phyloP scores from a whole-genome alignment of 257 asterid species.

The Misopates orontium region DNA sequence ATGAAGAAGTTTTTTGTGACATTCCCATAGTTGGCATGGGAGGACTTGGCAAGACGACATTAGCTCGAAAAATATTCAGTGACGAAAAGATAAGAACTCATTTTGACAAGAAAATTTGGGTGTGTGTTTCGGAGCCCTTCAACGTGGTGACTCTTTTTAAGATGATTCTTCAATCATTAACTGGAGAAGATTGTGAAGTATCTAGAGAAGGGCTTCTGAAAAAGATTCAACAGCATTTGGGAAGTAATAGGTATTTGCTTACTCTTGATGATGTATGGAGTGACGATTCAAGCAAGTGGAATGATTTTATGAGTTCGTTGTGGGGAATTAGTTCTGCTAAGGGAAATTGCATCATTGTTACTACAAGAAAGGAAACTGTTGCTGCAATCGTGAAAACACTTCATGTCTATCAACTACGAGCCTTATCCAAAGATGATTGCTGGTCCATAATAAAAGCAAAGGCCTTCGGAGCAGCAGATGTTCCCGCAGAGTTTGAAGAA shows the following conservation, averaged over 20 bases:
- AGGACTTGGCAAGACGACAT: conserved; percentile 1
- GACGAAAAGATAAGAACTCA: neutral
- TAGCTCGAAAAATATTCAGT: neutral
- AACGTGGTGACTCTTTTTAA: conserved; percentile 3
- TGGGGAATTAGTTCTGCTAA: neutral
- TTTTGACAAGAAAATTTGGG: neutral
- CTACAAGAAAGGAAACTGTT: conserved; percentile 13
- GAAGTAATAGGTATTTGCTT: conserved; percentile 13
- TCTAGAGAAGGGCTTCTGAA: conserved; percentile 11
- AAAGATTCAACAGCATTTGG: conserved; percentile 7
- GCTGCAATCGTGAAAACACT: conserved; percentile 23
- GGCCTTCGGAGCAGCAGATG: conserved; percentile 18
- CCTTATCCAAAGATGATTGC: conserved; percentile 25
- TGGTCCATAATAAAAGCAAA: conserved; percentile 30
- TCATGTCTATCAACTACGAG: neutral
- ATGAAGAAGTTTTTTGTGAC: neutral
- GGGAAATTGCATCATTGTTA: conserved; percentile 14
- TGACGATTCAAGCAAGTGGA: conserved; percentile 3
- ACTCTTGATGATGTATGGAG: conserved; percentile 38
- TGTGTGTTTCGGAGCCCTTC: conserved; percentile 5
- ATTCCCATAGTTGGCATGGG: neutral
- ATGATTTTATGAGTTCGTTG: conserved; percentile 2
- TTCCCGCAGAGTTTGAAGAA: conserved; percentile 17
- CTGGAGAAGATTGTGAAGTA: conserved; percentile 17
- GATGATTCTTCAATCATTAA: conserved; percentile 33